Evolutionary conservation across 2,329 filamentous ascomycete genomes (phyloP).

Genomic region (Phymatotrichopsis omnivora): DNA sequence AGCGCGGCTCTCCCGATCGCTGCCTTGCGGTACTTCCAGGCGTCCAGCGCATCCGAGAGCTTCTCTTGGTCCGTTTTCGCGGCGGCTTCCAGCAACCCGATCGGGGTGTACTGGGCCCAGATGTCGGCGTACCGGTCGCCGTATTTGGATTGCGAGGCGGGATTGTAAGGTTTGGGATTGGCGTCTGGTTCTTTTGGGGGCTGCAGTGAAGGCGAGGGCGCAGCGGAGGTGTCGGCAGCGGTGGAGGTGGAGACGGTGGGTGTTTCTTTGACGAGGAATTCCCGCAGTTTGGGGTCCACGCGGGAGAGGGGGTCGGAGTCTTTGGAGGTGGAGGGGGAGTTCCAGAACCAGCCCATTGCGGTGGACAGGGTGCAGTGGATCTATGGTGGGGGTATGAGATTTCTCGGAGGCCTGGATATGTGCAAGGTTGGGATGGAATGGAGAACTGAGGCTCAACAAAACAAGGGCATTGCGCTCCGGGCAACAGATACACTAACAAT

Average conservation of each 20-base stretch:
- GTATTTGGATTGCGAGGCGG: conserved; percentile 42
- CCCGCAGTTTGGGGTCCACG: conserved; percentile 71
- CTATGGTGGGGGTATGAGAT: no score
- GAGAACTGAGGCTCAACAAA: no score
- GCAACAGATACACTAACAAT: no score
- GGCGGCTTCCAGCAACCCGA: conserved; percentile 56
- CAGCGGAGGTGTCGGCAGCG: conserved; percentile 29
- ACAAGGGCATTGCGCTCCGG: no score
- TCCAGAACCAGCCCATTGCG: conserved; percentile 56
- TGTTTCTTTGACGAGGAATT: conserved; percentile 75
- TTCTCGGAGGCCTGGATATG: no score
- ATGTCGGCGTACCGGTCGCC: conserved; percentile 73
- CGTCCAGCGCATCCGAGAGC: conserved; percentile 67
- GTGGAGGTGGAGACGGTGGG: conserved; percentile 27
- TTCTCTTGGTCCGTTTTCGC: conserved; percentile 68
- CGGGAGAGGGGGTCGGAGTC: conserved; percentile 57
- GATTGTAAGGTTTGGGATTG: conserved; percentile 20
- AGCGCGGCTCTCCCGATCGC: conserved; percentile 70
- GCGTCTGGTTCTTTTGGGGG: conserved; percentile 13
- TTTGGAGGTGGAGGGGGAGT: conserved; percentile 39
- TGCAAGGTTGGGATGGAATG: no score
- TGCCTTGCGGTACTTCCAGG: conserved; percentile 70
- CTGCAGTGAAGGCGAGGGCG: conserved; percentile 1
- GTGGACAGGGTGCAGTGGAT: no score
- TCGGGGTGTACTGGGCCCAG: conserved; percentile 82